Evolutionary conservation across 257 asterid species (phyloP).

Genomic region (Lavandula angustifolia): DNA sequence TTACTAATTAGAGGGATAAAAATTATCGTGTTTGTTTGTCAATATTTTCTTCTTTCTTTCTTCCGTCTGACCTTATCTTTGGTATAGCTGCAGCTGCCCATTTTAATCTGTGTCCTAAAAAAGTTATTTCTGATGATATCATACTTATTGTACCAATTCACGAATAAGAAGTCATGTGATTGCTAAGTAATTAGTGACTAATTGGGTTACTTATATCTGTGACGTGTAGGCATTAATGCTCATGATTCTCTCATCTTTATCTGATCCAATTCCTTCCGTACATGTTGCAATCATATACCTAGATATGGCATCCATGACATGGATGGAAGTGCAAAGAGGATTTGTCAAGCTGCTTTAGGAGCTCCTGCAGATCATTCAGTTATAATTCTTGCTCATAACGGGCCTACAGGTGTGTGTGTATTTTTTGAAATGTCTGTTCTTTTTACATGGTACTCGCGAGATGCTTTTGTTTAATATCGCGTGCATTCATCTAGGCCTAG

Average conservation of each 20-base stretch:
- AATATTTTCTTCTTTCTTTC: neutral
- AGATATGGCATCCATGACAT: conserved; percentile 73
- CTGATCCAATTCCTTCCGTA: conserved; percentile 24
- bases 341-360: conserved; percentile 61
- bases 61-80: neutral
- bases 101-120: neutral
- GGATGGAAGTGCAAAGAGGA: conserved; percentile 72
- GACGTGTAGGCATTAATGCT: neutral
- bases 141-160: neutral
- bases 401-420: conserved; percentile 70
- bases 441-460: conserved; percentile 17
- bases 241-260: conserved; percentile 1
- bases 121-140: neutral
- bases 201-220: neutral
- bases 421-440: conserved; percentile 13
- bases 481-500: conserved; percentile 60
- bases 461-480: conserved; percentile 21
- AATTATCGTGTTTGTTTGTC: neutral
- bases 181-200: neutral
- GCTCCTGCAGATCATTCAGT: conserved; percentile 71
- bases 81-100: neutral
- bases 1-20: neutral
- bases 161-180: conserved; percentile 1
- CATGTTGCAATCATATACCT: conserved; percentile 26
- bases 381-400: conserved; percentile 90